Base-by-base conservation (phyloP, 1,139 yeast species). In the Wickerhamomyces sp. region DNA sequence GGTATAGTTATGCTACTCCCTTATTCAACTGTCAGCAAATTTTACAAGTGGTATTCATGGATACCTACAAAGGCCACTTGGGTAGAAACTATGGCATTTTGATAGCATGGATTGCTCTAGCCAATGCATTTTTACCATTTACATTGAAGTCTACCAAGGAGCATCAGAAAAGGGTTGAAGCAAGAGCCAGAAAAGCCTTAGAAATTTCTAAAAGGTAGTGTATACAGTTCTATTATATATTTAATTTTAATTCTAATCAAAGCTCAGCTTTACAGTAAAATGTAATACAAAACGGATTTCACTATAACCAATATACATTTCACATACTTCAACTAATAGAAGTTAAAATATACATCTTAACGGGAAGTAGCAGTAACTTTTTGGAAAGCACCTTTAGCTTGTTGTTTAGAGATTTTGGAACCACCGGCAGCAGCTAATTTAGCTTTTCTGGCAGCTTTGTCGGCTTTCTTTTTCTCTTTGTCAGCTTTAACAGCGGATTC, bases 281-380 rank as follows among this genome's bases (percentile, higher is more conserved):
- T 25, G 6, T 25, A 10, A 12, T 14, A 14, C 5, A 28, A 15
- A 7, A 28, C 10, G 18, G 7, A n/a, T 22, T 16, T 22, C 16
- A 9, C 13, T 28, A 17, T 17, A 33, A 31, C 28, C 43, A 41
- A 39, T 39, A 39, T 41, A 41, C 44, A 39, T 41, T 41, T 39
- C 42, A 33, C 39, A 39, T 41, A 30, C 32, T 31, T 25, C 14
- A 32, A 38, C 19, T 27, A 21, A 33, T 24, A 32, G 27, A 15
- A 16, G 25, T 24, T 33, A 33, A 38, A 36, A 37, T 31, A 32
- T 39, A 36, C 25, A 33, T 30, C 35, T 83, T 87, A 88, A 84
- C 96, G 96, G 73, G 95, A 86, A 69, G 96, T 83, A 64, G 96
- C 95, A 65, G 82, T 86, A 64, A 88, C 96, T 78, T 87, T 87